Evolutionary conservation across 768 basidiomycete genomes (phyloP), one percentile per base, ranked within the genome.

Genomic region (Leccinum incarnatum): DNA sequence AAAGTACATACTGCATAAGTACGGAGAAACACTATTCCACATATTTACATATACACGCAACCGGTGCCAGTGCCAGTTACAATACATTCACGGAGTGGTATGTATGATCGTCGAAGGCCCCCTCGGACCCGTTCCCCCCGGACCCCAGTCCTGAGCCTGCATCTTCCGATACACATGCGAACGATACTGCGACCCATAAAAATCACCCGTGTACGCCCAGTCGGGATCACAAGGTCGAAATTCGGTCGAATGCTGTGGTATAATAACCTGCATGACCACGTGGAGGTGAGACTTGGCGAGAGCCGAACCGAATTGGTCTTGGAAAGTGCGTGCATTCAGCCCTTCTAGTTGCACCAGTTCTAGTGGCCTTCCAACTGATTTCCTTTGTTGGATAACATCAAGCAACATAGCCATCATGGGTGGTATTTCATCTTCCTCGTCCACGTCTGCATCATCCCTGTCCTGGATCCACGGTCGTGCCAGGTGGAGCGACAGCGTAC

Each of bases 141-240:
- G 27, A 23, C 59, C 60, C 67, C 68, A 65, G 27, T 72, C 69
- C 47, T 64, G 72, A 46, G 67, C 54, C 32, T 72, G 71, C 46
- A 70, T 36, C 64, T 65, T 74, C 61, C 71, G 67, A 40, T 65
- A 72, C 34, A 74, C 56, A 40, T 69, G 67, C 23, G 69, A 36
- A 17, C 72, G 71, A 58, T 72, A 74, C 47, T 74, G 65, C 19
- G 62, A 61, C 51, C 67, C 70, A 48, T 74, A 74, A 54, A 74
- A 72, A 17, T 64, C 54, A 30, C 69, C 65, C 12, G 62, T 60
- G 34, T 59, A 60, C 0, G 71, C 72, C 71, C 71, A 72, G 45
- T 72, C 71, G 27, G 54, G 61, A 10, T 70, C 65, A 34, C 61
- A 59, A 48, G 66, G 60, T 53, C 54, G 63, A 47, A 53, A 17